Conservation (phyloP, 164 flowering plant genomes). For the Nelumbo lutea region DNA sequence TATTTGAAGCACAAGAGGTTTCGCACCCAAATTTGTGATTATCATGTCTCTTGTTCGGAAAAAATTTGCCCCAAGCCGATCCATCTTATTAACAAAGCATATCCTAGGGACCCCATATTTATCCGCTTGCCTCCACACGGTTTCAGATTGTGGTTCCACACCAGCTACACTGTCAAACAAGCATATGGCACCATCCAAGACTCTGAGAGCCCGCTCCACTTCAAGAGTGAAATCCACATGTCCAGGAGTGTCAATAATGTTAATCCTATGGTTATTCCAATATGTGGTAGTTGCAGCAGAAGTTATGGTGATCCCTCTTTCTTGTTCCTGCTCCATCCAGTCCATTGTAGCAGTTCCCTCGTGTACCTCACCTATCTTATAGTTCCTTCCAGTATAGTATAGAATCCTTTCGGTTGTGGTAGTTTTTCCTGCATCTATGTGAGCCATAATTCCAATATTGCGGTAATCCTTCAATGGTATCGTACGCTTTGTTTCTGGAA, state of each 20-base stretch:
- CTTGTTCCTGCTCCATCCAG: slow-evolving; percentile 99
- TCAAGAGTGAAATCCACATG: slow-evolving; percentile 99
- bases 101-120: slow-evolving; percentile 93
- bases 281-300: slow-evolving; percentile 94
- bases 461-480: slow-evolving; percentile 79
- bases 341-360: slow-evolving; percentile 99
- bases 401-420: slow-evolving; percentile 88
- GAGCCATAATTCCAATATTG: slow-evolving; percentile 98
- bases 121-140: slow-evolving; percentile 99
- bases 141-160: slow-evolving; percentile 96
- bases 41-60: slow-evolving; percentile 95
- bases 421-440: slow-evolving; percentile 98
- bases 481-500: slow-evolving; percentile 50
- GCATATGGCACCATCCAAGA: slow-evolving; percentile 93
- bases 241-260: slow-evolving; percentile 97
- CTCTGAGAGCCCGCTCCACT: slow-evolving; percentile 96
- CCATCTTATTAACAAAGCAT: slow-evolving; percentile 98
- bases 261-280: slow-evolving; percentile 87
- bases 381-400: slow-evolving; percentile 89
- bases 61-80: slow-evolving; percentile 93
- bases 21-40: slow-evolving; percentile 89
- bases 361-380: slow-evolving; percentile 96
- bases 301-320: slow-evolving; percentile 95
- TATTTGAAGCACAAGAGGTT: slow-evolving; percentile 87
- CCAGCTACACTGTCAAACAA: slow-evolving; percentile 98